Conservation (phyloP, 352 stramenopile species). For the Pythium biforme region DNA sequence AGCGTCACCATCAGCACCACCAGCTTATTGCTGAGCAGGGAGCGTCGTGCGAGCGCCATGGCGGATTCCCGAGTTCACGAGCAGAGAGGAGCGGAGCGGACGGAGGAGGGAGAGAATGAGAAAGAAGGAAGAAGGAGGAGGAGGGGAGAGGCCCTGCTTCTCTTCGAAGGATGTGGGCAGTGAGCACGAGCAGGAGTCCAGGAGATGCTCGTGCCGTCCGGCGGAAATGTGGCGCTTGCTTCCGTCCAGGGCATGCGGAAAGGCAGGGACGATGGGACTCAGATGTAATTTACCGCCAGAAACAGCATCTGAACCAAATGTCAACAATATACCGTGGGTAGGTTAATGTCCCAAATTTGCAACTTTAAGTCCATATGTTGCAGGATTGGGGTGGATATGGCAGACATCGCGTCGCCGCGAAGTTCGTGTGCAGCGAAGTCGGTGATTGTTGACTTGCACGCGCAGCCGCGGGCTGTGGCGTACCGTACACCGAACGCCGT, state of each 20-base stretch:
- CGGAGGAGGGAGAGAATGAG: not conserved
- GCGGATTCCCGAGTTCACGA: not conserved
- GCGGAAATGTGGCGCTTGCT: not conserved
- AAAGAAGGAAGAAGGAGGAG: too few relatives aligned
- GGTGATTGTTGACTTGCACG: conserved; percentile 1
- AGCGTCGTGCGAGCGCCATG: conserved; percentile 4
- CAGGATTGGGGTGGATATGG: not conserved
- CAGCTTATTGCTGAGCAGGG: not conserved
- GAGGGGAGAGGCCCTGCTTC: not conserved
- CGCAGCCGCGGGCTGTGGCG: too few relatives aligned
- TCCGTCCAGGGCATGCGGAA: not conserved
- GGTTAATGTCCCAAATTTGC: not conserved
- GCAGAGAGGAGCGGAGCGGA: not conserved
- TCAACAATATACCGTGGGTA: conserved; percentile 16
- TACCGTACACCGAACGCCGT: too few relatives aligned
- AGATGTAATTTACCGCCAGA: conserved; percentile 20
- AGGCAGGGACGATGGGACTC: conserved; percentile 14
- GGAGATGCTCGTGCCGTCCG: not conserved
- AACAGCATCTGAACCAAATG: conserved; percentile 10
- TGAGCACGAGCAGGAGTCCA: not conserved
- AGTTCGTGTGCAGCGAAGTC: too few relatives aligned
- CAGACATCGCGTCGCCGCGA: not conserved
- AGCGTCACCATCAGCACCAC: conserved; percentile 4
- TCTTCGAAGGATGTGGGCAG: not conserved
- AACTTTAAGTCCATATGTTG: not conserved